Evolutionary conservation across 2,329 filamentous ascomycete genomes (phyloP).

Genomic region (Gyromitra esculenta): DNA sequence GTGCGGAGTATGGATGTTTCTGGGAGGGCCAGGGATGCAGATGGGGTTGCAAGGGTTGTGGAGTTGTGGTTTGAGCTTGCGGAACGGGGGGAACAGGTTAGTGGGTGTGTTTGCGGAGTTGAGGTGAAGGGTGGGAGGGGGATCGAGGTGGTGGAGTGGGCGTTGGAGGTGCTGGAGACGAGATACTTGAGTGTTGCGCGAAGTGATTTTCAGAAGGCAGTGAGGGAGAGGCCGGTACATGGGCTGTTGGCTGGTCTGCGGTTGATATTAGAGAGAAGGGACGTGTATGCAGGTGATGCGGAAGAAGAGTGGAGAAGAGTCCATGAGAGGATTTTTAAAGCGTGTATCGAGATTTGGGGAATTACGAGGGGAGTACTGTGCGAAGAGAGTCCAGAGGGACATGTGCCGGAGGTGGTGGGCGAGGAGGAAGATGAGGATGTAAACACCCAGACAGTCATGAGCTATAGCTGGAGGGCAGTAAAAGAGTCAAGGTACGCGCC

Average conservation of each 20-base stretch:
- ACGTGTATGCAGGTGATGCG: conserved; percentile 7
- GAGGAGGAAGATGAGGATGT: conserved; percentile 60
- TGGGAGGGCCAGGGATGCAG: conserved; percentile 88
- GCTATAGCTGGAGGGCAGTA: conserved; percentile 93
- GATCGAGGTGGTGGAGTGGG: conserved; percentile 33
- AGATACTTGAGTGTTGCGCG: conserved; percentile 33
- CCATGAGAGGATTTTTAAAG: conserved; percentile 68
- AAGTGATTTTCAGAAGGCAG: conserved; percentile 54
- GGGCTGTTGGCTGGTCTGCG: conserved; percentile 61
- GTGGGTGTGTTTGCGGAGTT: conserved; percentile 68
- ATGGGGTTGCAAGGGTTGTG: conserved; percentile 77
- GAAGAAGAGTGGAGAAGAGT: conserved; percentile 59
- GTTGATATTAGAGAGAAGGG: conserved; percentile 53
- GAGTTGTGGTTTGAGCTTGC: conserved; percentile 67
- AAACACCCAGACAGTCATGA: conserved; percentile 78
- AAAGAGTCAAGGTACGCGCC: conserved; percentile 82
- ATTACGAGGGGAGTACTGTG: conserved; percentile 82
- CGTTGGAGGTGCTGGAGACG: conserved; percentile 43
- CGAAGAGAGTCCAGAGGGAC: conserved; percentile 92
- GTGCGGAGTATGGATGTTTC: conserved; percentile 72
- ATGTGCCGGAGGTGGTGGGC: conserved; percentile 76
- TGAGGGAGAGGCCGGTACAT: conserved; percentile 64
- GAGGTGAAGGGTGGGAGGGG: neutral
- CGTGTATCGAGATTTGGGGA: conserved; percentile 77
- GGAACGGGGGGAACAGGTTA: conserved; percentile 61